Evolutionary conservation across 2,329 filamentous ascomycete species (phyloP).

Genomic region (Aspergillus sp.): DNA sequence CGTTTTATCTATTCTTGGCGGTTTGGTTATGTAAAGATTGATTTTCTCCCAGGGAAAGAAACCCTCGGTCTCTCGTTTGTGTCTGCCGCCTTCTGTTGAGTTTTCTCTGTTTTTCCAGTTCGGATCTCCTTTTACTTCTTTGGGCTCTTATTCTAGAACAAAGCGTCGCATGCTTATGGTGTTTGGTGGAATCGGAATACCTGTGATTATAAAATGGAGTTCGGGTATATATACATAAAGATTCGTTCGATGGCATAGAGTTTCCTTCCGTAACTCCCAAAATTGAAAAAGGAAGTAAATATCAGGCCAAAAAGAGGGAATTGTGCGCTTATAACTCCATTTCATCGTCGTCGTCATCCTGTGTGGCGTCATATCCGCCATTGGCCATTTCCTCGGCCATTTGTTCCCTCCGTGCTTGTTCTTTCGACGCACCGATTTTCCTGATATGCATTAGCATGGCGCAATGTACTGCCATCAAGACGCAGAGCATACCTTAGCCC

Average conservation of each 20-base stretch:
- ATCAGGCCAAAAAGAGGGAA: conserved; percentile 1
- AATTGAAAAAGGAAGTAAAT: conserved; percentile 2
- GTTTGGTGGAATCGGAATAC: conserved; percentile 26
- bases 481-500: conserved; percentile 55
- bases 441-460: conserved; percentile 34
- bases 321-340: conserved; percentile 43
- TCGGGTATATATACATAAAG: conserved; percentile 34
- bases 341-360: conserved; percentile 52
- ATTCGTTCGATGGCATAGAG: conserved; percentile 13
- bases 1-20: no score
- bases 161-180: conserved; percentile 29
- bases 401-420: conserved; percentile 71
- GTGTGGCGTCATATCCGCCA: conserved; percentile 41
- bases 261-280: conserved; percentile 19
- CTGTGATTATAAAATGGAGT: conserved; percentile 16
- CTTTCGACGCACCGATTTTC: conserved; percentile 74
- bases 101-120: no score
- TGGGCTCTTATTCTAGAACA: no score
- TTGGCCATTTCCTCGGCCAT: conserved; percentile 63
- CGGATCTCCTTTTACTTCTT: no score
- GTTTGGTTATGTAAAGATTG: no score
- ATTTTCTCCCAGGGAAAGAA: no score
- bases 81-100: no score
- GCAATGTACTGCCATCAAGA: neutral
- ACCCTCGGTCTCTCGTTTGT: no score